Base-by-base conservation (phyloP, 139 green algal genomes). In the Axilococcus clingmanii region DNA sequence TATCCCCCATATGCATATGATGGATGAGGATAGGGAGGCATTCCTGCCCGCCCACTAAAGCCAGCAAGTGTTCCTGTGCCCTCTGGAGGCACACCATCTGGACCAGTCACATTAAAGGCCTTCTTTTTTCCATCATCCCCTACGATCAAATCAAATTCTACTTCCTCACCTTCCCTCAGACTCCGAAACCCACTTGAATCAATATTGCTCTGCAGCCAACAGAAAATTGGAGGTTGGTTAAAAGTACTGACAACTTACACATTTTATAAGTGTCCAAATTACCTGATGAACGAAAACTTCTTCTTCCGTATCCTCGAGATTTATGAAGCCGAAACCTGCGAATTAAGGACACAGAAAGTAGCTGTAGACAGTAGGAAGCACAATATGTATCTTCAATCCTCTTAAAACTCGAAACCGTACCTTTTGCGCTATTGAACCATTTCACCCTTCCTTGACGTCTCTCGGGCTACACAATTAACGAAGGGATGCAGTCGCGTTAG, bases 251-350 rank as follows among this genome's bases (percentile, higher is more conserved):
- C 17, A 38, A 9, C 44, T 5, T 20, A 15, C 51, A 7, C 32
- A 41, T 38, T 59, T 52, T 50, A 17, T 16, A 40, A 23, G 23
- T 38, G 49, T 52, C 24, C 24, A 12, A 36, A 53, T 7, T 49
- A 92, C 84, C 80, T 96, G 89, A 57, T 97, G 89, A 8, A 96
- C 89, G 38, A 97, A 97, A 22, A 97, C 71, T 44, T 96, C 88
- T 43, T 93, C 81, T 2, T 77, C 76, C 1, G 68, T 82, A 8
- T 76, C 84, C 20, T 88, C 77, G 9, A 86, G 79, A 23, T 78
- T 94, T 42, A 97, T 91, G 59, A 96, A 80, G 28, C 72, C 72
- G 32, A 69, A 80, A 11, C 72, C 71, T 73, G 50, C 16, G 25
- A 32, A 7, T 25, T 24, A 5, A 4, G 38, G 11, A 15, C 25